Percentiles rank a stretch among this genome's conserved stretches.
Conservation (phyloP, 2,329 filamentous ascomycete genomes). For the Fusarium sp. region DNA sequence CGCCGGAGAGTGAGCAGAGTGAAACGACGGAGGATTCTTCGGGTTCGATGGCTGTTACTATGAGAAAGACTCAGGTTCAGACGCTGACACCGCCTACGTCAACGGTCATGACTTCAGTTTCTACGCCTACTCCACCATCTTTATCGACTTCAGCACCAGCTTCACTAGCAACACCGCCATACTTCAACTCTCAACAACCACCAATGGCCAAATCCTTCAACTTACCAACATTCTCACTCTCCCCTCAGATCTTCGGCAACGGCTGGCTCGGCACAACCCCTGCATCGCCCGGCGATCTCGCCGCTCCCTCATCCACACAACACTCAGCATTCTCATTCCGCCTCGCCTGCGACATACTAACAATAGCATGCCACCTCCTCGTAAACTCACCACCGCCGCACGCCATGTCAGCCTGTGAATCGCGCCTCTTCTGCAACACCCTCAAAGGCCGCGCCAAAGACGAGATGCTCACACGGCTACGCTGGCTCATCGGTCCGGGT, state of each 20-base stretch:
- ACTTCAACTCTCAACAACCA: conserved; percentile 4
- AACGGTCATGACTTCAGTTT: not conserved
- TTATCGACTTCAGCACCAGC: not conserved
- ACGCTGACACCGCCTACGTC: not conserved
- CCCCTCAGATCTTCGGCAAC: conserved; percentile 40
- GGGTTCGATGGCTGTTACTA: conserved; percentile 2
- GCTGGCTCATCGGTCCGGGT: conserved; percentile 40
- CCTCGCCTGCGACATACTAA: conserved; percentile 30
- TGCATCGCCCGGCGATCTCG: conserved; percentile 11
- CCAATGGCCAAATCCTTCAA: conserved; percentile 8
- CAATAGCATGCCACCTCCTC: conserved; percentile 36
- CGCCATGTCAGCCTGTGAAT: conserved; percentile 6
- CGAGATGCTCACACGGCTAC: conserved; percentile 38
- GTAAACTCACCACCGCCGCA: conserved; percentile 11
- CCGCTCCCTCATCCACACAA: not conserved
- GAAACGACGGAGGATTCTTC: conserved; percentile 13
- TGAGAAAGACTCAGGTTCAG: conserved; percentile 1
- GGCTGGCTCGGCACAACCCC: conserved; percentile 36
- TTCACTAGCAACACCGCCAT: not conserved
- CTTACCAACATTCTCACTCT: conserved; percentile 6
- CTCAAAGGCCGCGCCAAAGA: conserved; percentile 29
- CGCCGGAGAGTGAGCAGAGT: conserved; percentile 17
- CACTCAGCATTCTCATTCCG: conserved; percentile 37
- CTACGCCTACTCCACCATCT: not conserved
- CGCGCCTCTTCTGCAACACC: conserved; percentile 32